A percentile compares a stretch with the other conserved stretches of the same genome.
Evolutionary conservation across 306 rosid species (phyloP).

Genomic region (Coriaria nepalensis): DNA sequence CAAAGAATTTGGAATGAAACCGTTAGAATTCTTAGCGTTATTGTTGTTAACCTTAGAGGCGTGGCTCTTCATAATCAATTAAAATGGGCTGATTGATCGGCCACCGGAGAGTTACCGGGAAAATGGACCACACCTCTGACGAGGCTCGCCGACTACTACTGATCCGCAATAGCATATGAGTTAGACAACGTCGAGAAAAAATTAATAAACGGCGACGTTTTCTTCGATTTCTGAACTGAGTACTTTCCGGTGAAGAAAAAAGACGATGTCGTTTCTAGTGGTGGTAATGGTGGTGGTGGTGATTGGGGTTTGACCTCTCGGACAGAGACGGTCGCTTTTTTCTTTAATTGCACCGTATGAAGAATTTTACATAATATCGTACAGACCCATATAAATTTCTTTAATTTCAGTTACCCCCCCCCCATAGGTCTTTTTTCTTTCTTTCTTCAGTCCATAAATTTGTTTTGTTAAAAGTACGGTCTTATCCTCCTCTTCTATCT

Average conservation of each 20-base stretch:
- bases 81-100: conserved; percentile 12
- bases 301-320: conserved; percentile 10
- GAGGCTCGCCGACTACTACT: conserved; percentile 34
- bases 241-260: not conserved
- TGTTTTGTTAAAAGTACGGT: too few relatives aligned
- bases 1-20: conserved; percentile 73
- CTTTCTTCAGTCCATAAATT: too few relatives aligned
- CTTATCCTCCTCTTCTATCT: too few relatives aligned
- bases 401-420: too few relatives aligned
- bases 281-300: conserved; percentile 12
- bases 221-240: not conserved
- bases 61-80: conserved; percentile 63
- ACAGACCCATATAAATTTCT: too few relatives aligned
- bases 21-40: conserved; percentile 27
- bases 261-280: conserved; percentile 6
- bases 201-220: conserved; percentile 23
- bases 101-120: conserved; percentile 58
- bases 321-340: conserved; percentile 8
- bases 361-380: too few relatives aligned
- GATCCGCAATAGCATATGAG: conserved; percentile 59
- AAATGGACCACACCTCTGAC: conserved; percentile 36
- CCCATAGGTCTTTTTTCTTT: too few relatives aligned
- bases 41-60: conserved; percentile 27
- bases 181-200: conserved; percentile 4
- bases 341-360: not conserved